Conservation (phyloP, 2,329 filamentous ascomycete species). For the Xylariales sp. region DNA sequence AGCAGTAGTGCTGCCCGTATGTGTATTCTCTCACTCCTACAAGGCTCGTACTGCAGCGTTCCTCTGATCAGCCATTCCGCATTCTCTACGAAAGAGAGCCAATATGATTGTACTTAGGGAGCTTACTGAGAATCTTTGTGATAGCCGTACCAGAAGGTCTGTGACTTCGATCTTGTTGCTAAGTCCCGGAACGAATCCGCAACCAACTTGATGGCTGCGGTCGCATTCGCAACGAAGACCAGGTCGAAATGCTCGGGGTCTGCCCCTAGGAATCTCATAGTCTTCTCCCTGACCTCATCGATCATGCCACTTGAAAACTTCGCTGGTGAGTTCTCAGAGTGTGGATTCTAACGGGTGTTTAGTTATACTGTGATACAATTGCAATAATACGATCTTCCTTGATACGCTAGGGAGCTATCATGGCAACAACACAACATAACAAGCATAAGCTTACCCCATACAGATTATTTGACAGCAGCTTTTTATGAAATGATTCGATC, state of each 20-base stretch:
- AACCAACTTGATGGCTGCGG: conserved; percentile 77
- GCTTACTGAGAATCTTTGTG: conserved; percentile 59
- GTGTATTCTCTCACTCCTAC: conserved; percentile 68
- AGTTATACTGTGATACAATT: background rate
- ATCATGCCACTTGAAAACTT: conserved; percentile 53
- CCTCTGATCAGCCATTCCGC: too few species aligned
- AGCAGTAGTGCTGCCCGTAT: conserved; percentile 50
- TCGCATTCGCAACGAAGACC: conserved; percentile 88
- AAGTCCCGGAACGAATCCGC: conserved; percentile 53
- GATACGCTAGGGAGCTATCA: background rate
- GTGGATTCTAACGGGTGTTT: conserved; percentile 44
- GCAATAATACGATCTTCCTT: background rate
- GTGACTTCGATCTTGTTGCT: conserved; percentile 38
- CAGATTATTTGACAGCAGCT: conserved; percentile 52
- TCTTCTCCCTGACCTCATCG: conserved; percentile 48
- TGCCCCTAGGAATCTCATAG: conserved; percentile 55
- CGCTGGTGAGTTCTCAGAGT: conserved; percentile 59
- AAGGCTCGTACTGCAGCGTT: conserved; percentile 57
- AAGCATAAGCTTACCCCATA: conserved; percentile 37
- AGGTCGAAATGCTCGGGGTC: conserved; percentile 55
- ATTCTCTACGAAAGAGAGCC: too few species aligned
- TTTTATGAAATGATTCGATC: conserved; percentile 48
- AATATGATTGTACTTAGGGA: too few species aligned
- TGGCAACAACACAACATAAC: background rate
- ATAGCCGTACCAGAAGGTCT: conserved; percentile 54